phyloP scores from a whole-genome alignment of 768 basidiomycete genomes.

The Albatrellus ellisii region DNA sequence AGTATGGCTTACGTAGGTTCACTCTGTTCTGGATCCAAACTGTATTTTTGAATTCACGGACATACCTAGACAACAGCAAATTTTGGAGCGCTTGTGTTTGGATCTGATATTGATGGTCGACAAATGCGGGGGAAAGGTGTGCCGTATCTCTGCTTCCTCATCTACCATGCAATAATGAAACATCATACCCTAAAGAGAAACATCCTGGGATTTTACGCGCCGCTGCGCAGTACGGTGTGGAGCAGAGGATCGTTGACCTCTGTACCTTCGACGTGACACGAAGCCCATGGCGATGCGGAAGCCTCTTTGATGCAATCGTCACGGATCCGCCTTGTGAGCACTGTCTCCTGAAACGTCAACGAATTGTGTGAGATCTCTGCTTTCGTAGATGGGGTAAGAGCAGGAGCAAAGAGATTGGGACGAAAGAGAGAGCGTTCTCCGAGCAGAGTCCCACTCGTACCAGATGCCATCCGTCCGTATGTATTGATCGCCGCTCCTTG shows the following conservation, averaged over 20 bases:
- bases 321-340: conserved; percentile 87
- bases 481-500: not conserved
- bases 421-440: conserved; percentile 34
- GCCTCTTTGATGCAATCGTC: conserved; percentile 85
- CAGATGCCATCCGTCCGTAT: not conserved
- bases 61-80: conserved; percentile 71
- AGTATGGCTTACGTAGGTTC: conserved; percentile 73
- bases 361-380: too few species aligned
- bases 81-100: conserved; percentile 79
- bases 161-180: not conserved
- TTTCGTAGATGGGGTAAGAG: conserved; percentile 73
- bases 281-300: conserved; percentile 82
- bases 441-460: not conserved
- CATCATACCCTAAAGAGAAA: conserved; percentile 18
- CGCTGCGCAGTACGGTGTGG: conserved; percentile 74
- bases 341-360: not conserved
- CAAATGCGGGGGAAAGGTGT: conserved; percentile 92
- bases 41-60: not conserved
- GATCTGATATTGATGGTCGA: conserved; percentile 94
- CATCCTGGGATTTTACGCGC: conserved; percentile 67
- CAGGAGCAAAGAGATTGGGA: conserved; percentile 74
- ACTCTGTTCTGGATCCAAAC: not conserved
- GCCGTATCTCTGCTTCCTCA: conserved; percentile 3
- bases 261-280: conserved; percentile 89
- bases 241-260: conserved; percentile 63